Percentiles rank a stretch among this genome's conserved stretches.
phyloP scores from a whole-genome alignment of 192 early-diverging fungal genomes.

The Entophlyctis helioformis region DNA sequence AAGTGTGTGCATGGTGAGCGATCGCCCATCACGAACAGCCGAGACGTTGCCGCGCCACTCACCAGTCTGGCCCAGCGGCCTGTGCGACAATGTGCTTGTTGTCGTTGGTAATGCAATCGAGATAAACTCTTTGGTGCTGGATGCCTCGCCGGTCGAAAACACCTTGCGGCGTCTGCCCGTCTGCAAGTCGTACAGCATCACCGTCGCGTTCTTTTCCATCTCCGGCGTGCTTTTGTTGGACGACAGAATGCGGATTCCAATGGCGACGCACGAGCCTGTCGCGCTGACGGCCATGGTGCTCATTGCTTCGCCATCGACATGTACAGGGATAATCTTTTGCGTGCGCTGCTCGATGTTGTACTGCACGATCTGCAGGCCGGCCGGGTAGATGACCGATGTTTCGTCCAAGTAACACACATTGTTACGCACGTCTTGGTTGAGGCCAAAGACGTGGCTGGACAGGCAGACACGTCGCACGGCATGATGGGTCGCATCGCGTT shows the following conservation, averaged over 20 bases:
- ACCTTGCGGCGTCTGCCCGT: no score
- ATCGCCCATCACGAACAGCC: neutral
- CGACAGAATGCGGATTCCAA: conserved; percentile 4
- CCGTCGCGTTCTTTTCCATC: neutral
- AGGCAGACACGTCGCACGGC: neutral
- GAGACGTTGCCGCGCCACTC: neutral
- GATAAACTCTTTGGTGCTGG: conserved; percentile 26
- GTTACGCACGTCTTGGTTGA: conserved; percentile 25
- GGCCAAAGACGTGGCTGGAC: conserved; percentile 35
- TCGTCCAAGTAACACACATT: conserved; percentile 35
- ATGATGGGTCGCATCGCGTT: no score
- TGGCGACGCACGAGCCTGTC: conserved; percentile 4
- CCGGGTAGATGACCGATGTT: conserved; percentile 33
- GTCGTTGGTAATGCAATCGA: conserved; percentile 32
- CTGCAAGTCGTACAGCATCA: no score
- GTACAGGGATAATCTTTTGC: conserved; percentile 32
- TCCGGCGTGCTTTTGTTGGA: neutral
- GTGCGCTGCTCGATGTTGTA: conserved; percentile 43
- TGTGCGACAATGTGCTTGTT: conserved; percentile 30
- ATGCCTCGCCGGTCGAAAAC: no score
- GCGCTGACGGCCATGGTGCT: conserved; percentile 22
- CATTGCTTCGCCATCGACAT: conserved; percentile 27
- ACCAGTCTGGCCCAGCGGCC: conserved; percentile 19
- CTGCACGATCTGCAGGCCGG: conserved; percentile 30
- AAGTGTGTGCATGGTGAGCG: neutral